Base-by-base conservation (phyloP, 2,329 filamentous ascomycete species). In the Ophiocordyceps camponoti-rufipedis region DNA sequence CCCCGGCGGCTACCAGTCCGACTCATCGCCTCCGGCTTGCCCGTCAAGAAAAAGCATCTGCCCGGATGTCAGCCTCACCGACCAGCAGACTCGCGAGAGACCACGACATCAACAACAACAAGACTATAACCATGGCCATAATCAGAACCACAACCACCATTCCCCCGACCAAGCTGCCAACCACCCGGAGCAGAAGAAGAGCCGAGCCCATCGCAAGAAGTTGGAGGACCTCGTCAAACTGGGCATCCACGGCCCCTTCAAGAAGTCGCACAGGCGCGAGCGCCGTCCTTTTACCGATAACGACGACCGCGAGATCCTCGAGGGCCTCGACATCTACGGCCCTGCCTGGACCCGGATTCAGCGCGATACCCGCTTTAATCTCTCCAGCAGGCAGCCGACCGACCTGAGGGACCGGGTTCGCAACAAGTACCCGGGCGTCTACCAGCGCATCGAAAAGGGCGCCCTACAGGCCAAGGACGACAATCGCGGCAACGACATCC, bases 321-420 rank as follows among this genome's bases (percentile, higher is more conserved):
- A 73, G 48, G 78, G 78, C 0, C 70, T 79, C 35, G 63, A 74
- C 38, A 55, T 67, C 4, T 78, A 80, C 54, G 77, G 77, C 0
- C 73, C 76, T 9, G 70, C 74, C 9, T 81, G 78, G 77, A 78
- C 75, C 44, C 75, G 72, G 56, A 81, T 81, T 18, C 75, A 78
- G 54, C 67, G 75, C 33, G 75, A 81, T 48, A 58, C 69, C 13
- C 64, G 64, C 28, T 78, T 75, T 57, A 65, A 75, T 48, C 61
- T 81, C n/a, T 68, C 70, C 5, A 71, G 58, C 48, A 65, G 77
- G 41, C 72, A 78, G 50, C 75, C 77, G 1, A 81, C 76, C 0
- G 77, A 81, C 53, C 57, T 81, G 44, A 66, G 77, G 49, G 77
- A 81, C 50, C 67, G 77, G 19, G 68, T 80, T 31, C 69, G 77